A percentile compares a stretch with the other conserved stretches of the same genome.
Evolutionary conservation across 148 eudicot species (phyloP).

Genomic region (Cornus kousa): DNA sequence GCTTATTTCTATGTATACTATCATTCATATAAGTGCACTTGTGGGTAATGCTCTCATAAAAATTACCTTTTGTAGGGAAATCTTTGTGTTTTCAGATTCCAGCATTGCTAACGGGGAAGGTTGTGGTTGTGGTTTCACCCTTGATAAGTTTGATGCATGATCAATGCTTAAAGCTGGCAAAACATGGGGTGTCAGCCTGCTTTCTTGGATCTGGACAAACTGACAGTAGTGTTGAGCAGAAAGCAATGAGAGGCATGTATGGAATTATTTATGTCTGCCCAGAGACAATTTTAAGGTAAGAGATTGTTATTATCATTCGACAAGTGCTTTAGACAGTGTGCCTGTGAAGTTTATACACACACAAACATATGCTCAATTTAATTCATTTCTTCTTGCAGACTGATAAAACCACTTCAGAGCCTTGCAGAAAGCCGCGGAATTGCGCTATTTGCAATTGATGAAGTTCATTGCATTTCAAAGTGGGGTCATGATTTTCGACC

Average conservation of each 20-base stretch:
- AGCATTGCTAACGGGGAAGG: slow-evolving; percentile 83
- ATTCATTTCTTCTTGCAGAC: slow-evolving; percentile 39
- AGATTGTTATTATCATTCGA: neutral
- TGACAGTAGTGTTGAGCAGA: slow-evolving; percentile 68
- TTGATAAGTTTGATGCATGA: slow-evolving; percentile 98
- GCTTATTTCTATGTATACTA: neutral
- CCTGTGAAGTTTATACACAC: neutral
- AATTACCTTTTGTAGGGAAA: slow-evolving; percentile 57
- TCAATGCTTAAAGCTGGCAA: slow-evolving; percentile 85
- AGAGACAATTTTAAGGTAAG: slow-evolving; percentile 81
- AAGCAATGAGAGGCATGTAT: slow-evolving; percentile 86
- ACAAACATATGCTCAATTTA: neutral
- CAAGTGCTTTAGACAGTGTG: neutral
- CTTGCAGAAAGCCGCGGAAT: slow-evolving; percentile 86
- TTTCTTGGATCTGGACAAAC: slow-evolving; percentile 96
- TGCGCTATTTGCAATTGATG: slow-evolving; percentile 91
- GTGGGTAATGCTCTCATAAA: neutral
- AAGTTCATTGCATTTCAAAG: slow-evolving; percentile 93
- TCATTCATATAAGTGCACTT: neutral
- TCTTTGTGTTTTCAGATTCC: slow-evolving; percentile 95
- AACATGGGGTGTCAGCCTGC: slow-evolving; percentile 92
- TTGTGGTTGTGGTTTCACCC: slow-evolving; percentile 90
- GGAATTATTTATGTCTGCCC: slow-evolving; percentile 82
- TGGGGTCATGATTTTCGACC: slow-evolving; percentile 99
- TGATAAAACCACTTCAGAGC: slow-evolving; percentile 71